These are phyloP conservation scores for Colletotrichum sp. DNA, from an alignment of 2,329 filamentous ascomycete genomes.

Conservation along the genomic window DNA sequence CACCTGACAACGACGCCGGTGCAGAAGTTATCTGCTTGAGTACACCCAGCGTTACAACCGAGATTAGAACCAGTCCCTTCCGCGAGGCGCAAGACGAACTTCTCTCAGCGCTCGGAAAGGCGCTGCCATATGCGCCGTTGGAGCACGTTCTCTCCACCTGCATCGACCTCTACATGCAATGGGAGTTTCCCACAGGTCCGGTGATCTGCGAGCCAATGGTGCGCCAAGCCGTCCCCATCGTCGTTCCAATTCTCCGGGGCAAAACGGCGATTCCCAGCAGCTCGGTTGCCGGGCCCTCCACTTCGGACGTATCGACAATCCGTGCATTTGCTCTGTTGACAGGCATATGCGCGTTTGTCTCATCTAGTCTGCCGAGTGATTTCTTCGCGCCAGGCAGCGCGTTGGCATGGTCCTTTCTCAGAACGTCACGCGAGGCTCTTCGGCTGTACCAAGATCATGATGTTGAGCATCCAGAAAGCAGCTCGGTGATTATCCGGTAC, in stretches of 20 bases:
- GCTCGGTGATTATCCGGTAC: slow-evolving; percentile 47
- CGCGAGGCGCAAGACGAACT: neutral
- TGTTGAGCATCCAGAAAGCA: slow-evolving; percentile 44
- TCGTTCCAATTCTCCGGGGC: neutral
- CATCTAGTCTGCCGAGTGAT: slow-evolving; percentile 43
- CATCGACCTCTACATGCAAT: slow-evolving; percentile 9
- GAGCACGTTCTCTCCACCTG: neutral
- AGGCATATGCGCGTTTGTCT: slow-evolving; percentile 48
- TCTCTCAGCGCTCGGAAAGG: neutral
- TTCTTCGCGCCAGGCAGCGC: slow-evolving; percentile 42
- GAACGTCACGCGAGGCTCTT: slow-evolving; percentile 42
- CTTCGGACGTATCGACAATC: neutral
- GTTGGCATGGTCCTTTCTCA: slow-evolving; percentile 41
- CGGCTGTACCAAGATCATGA: slow-evolving; percentile 44
- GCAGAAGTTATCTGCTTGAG: accelerated
- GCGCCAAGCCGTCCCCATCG: neutral
- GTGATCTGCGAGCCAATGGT: neutral
- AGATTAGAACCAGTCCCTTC: neutral
- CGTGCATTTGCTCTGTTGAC: slow-evolving; percentile 44
- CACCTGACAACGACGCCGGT: accelerated
- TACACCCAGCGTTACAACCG: accelerated
- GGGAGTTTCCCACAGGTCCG: neutral
- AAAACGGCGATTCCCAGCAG: neutral
- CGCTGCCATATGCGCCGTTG: neutral
- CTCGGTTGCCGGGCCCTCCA: neutral